phyloP scores from a whole-genome alignment of 768 basidiomycete species.

The Tylopilus balloui region DNA sequence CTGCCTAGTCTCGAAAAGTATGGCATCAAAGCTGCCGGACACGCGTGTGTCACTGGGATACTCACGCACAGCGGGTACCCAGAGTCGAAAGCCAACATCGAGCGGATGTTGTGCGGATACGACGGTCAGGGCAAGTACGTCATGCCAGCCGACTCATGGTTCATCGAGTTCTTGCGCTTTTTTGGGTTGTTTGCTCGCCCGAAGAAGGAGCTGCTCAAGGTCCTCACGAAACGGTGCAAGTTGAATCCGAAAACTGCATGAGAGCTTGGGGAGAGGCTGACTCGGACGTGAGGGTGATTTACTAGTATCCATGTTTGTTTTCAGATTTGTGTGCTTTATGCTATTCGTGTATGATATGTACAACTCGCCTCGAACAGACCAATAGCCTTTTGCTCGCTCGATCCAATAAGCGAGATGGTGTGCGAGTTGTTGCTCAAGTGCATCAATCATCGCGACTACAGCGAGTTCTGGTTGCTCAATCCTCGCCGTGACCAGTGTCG shows the following conservation, averaged over 20 bases:
- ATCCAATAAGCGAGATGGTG: no score
- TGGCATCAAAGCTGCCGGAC: constrained; percentile 20
- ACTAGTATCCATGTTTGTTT: not conserved
- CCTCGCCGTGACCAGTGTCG: no score
- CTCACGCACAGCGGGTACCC: constrained; percentile 17
- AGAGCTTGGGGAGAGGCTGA: constrained; percentile 14
- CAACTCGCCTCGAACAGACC: no score
- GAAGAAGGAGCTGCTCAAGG: constrained; percentile 15
- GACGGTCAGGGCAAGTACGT: constrained; percentile 14
- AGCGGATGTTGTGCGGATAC: constrained; percentile 13
- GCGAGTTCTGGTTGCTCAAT: no score
- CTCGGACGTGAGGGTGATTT: not conserved
- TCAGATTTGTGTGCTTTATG: not conserved
- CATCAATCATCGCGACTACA: no score
- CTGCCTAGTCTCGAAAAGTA: constrained; percentile 14
- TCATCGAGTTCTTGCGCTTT: constrained; percentile 17
- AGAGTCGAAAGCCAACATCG: constrained; percentile 14
- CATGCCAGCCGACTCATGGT: constrained; percentile 26
- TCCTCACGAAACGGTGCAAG: constrained; percentile 24
- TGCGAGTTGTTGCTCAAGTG: no score
- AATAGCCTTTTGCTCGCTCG: no score
- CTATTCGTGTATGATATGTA: not conserved
- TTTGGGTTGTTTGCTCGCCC: constrained; percentile 16
- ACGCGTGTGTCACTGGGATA: constrained; percentile 32
- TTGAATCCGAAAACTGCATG: constrained; percentile 16